Conservation (phyloP, 208 protist genomes). For the Lotmaria passim region DNA sequence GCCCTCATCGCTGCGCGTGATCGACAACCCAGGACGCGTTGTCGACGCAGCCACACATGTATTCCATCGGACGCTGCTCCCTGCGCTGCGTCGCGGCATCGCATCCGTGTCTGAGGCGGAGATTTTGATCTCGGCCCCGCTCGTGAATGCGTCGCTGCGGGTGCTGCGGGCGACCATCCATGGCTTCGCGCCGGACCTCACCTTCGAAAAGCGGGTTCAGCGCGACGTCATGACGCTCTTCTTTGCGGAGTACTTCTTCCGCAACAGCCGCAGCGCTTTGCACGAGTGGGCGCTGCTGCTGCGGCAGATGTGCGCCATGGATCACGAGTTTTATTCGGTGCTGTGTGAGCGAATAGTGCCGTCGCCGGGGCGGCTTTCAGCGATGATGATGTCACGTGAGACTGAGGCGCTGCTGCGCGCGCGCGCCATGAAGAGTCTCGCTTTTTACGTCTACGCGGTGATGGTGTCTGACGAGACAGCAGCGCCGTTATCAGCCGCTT, state of each 20-base stretch:
- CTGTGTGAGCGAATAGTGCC: slow-evolving; percentile 32
- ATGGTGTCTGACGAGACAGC: slow-evolving; percentile 4
- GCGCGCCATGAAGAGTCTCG: slow-evolving; percentile 38
- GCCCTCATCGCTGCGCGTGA: slow-evolving; percentile 22
- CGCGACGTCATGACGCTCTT: slow-evolving; percentile 45
- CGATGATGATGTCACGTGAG: slow-evolving; percentile 47
- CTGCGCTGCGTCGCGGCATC: slow-evolving; percentile 40
- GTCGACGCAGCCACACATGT: slow-evolving; percentile 34
- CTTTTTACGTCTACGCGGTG: slow-evolving; percentile 46
- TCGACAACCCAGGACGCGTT: slow-evolving; percentile 37
- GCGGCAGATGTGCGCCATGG: slow-evolving; percentile 17
- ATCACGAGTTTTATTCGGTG: slow-evolving; percentile 17
- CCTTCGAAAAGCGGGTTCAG: slow-evolving; percentile 43
- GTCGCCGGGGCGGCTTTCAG: slow-evolving; percentile 31
- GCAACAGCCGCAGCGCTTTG: slow-evolving; percentile 39
- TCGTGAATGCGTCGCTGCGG: slow-evolving; percentile 44
- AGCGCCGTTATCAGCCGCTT: no score
- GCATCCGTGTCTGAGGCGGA: slow-evolving; percentile 54
- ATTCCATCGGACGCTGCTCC: slow-evolving; percentile 43
- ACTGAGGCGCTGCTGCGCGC: slow-evolving; percentile 46
- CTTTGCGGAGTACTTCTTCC: slow-evolving; percentile 54
- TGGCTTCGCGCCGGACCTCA: slow-evolving; percentile 29
- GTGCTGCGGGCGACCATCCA: slow-evolving; percentile 26
- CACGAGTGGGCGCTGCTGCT: slow-evolving; percentile 50
- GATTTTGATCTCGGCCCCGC: slow-evolving; percentile 26